These are phyloP conservation scores for Cryptococcus jaspeensis DNA, from an alignment of 1,284 basidiomycete genomes.

Conservation along the genomic window DNA sequence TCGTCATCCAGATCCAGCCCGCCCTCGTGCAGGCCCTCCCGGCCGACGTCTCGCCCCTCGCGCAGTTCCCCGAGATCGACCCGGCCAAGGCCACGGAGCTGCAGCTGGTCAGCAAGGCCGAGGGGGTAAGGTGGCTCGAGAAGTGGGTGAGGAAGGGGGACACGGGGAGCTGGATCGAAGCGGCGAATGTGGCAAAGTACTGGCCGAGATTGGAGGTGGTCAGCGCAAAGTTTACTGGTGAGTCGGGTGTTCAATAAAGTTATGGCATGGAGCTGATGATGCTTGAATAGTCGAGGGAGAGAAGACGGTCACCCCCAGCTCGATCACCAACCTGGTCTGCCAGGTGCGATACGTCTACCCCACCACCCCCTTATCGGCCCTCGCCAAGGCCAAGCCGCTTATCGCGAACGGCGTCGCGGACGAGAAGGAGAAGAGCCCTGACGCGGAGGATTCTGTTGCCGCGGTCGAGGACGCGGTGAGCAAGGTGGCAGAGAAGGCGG, in stretches of 20 bases:
- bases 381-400: slow-evolving; percentile 8
- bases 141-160: slow-evolving; percentile 51
- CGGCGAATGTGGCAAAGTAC: slow-evolving; percentile 66
- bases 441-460: slow-evolving; percentile 24
- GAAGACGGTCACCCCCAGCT: slow-evolving; percentile 78
- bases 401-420: slow-evolving; percentile 16
- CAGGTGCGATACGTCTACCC: slow-evolving; percentile 56
- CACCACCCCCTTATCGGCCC: slow-evolving; percentile 13
- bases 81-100: slow-evolving; percentile 56
- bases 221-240: slow-evolving; percentile 84
- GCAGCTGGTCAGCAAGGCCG: slow-evolving; percentile 53
- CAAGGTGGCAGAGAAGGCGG: slow-evolving; percentile 41
- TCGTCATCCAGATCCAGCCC: slow-evolving; percentile 78
- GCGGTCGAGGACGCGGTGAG: slow-evolving; percentile 22
- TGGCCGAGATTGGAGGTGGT: slow-evolving; percentile 80
- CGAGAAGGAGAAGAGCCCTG: slow-evolving; percentile 3
- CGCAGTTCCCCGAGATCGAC: slow-evolving; percentile 73
- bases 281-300: slow-evolving; percentile 76
- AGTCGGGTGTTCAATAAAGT: slow-evolving; percentile 19
- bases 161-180: slow-evolving; percentile 61
- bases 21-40: slow-evolving; percentile 82
- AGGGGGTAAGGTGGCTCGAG: slow-evolving; percentile 58
- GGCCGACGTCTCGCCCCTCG: slow-evolving; percentile 58
- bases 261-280: not conserved
- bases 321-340: slow-evolving; percentile 83